Evolutionary conservation across 192 early-diverging fungal genomes (phyloP).

Genomic region (Piromyces finnis): DNA sequence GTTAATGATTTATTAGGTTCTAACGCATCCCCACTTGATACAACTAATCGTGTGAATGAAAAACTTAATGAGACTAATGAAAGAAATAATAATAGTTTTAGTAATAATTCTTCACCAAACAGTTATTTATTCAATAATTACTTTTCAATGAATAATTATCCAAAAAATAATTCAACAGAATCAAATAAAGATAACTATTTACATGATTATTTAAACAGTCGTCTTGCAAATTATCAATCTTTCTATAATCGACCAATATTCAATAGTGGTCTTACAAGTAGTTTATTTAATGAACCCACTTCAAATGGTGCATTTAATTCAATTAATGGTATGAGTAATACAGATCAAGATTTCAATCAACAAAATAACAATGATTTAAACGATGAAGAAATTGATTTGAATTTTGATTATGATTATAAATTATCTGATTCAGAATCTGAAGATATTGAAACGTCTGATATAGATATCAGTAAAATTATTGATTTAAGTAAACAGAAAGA

Average conservation of each 20-base stretch:
- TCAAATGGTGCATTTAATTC: background rate
- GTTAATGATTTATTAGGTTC: background rate
- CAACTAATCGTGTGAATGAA: too few relatives aligned
- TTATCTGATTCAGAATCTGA: background rate
- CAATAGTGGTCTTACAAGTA: background rate
- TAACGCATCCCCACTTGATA: background rate
- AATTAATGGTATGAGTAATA: background rate
- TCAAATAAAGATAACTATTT: background rate
- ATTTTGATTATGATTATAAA: background rate
- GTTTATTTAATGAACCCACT: background rate
- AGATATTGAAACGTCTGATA: background rate
- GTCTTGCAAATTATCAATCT: background rate
- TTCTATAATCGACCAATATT: background rate
- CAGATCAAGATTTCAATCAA: background rate
- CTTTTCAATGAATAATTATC: background rate
- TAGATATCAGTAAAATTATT: background rate
- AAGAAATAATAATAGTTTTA: background rate
- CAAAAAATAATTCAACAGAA: background rate
- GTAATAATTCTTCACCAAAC: background rate
- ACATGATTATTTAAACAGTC: background rate
- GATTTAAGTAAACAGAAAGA: background rate
- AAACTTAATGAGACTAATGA: too few relatives aligned
- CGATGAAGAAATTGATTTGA: background rate
- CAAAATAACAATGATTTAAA: background rate
- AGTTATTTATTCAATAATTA: background rate